phyloP scores from a whole-genome alignment of 2,329 filamentous ascomycete species.

The Aureobasidium sp. region DNA sequence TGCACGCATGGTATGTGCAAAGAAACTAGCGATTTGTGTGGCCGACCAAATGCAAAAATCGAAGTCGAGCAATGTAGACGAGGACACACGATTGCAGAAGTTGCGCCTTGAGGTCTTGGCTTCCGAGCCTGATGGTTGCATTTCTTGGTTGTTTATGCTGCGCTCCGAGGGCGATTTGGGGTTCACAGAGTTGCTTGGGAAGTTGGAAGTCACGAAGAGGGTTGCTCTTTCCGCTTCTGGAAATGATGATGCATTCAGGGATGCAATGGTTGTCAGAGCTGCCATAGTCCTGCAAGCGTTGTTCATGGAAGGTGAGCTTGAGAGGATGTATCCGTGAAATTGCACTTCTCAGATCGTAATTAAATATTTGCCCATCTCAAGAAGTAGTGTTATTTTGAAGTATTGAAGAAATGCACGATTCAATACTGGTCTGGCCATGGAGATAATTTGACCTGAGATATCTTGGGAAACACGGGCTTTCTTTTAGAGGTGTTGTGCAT shows the following conservation, averaged over 20 bases:
- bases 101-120: background rate
- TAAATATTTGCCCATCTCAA: no score
- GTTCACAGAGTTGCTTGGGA: background rate
- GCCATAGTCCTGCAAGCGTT: background rate
- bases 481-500: background rate
- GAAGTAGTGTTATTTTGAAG: no score
- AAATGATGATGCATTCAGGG: background rate
- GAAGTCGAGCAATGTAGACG: background rate
- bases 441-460: background rate
- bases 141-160: constrained; percentile 4
- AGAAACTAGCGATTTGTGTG: background rate
- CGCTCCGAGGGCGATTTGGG: background rate
- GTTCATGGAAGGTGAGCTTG: background rate
- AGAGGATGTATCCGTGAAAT: background rate
- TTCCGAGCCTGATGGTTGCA: background rate
- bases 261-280: background rate
- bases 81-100: background rate
- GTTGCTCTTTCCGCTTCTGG: background rate
- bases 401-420: no score
- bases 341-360: no score
- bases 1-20: background rate
- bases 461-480: background rate
- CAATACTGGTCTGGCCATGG: no score
- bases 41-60: background rate
- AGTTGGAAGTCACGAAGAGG: background rate